Conservation (phyloP, 768 basidiomycete genomes). For the Agrocybe pediades region DNA sequence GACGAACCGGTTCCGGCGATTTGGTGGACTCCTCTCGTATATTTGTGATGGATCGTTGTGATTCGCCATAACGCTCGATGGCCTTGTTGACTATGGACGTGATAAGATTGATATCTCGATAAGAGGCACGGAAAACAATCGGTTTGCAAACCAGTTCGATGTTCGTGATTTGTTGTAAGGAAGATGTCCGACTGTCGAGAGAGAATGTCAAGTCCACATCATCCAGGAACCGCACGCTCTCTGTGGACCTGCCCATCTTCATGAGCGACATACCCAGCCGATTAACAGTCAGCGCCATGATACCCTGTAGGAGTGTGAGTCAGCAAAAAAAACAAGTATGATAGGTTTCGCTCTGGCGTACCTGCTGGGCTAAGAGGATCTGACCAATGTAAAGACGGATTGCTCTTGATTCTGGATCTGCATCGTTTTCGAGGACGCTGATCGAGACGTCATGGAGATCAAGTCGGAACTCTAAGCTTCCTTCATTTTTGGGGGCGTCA, state of each 20-base stretch:
- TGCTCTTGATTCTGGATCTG: slow-evolving; percentile 77
- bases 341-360: slow-evolving; percentile 21
- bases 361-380: slow-evolving; percentile 90
- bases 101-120: slow-evolving; percentile 91
- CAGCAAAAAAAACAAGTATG: background rate
- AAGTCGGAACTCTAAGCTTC: slow-evolving; percentile 63
- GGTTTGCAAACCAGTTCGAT: slow-evolving; percentile 84
- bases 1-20: background rate
- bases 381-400: slow-evolving; percentile 85
- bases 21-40: slow-evolving; percentile 1
- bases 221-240: slow-evolving; percentile 91
- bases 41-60: slow-evolving; percentile 28
- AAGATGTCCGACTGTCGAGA: slow-evolving; percentile 80
- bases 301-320: slow-evolving; percentile 49
- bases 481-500: slow-evolving; percentile 4
- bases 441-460: slow-evolving; percentile 91
- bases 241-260: slow-evolving; percentile 80
- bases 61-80: slow-evolving; percentile 66
- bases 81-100: slow-evolving; percentile 86
- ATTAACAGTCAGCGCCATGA: slow-evolving; percentile 77
- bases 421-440: slow-evolving; percentile 84
- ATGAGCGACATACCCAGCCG: slow-evolving; percentile 92
- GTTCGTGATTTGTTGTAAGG: slow-evolving; percentile 70
- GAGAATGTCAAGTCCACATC: slow-evolving; percentile 88
- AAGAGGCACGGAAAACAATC: slow-evolving; percentile 92